Conservation (phyloP, 2,329 filamentous ascomycete genomes). For the Coleophoma eucalyptorum region DNA sequence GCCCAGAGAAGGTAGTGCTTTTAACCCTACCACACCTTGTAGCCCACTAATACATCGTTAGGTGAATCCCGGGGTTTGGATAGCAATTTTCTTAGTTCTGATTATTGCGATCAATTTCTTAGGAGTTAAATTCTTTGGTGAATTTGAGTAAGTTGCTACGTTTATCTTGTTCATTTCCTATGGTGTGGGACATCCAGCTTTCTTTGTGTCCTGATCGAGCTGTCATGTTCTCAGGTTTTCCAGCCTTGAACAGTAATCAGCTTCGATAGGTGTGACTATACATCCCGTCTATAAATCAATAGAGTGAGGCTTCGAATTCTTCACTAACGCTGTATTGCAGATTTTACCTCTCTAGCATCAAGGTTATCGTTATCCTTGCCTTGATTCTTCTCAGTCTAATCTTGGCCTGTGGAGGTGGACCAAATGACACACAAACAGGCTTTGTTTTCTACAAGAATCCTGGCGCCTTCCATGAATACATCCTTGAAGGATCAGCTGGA, state of each 20-base stretch:
- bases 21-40: no score
- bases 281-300: no score
- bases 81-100: slow-evolving; percentile 63
- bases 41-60: no score
- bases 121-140: slow-evolving; percentile 26
- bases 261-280: no score
- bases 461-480: slow-evolving; percentile 36
- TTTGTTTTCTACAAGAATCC: slow-evolving; percentile 46
- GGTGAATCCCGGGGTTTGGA: slow-evolving; percentile 78
- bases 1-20: slow-evolving; percentile 35
- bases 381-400: slow-evolving; percentile 63
- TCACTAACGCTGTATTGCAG: slow-evolving; percentile 32
- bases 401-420: slow-evolving; percentile 62
- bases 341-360: slow-evolving; percentile 60
- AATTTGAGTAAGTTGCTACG: slow-evolving; percentile 51
- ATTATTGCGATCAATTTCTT: slow-evolving; percentile 68
- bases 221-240: no score
- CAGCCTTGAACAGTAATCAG: no score
- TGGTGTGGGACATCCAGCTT: slow-evolving; percentile 23
- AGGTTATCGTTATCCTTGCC: slow-evolving; percentile 62
- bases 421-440: slow-evolving; percentile 47
- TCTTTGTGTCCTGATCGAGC: no score
- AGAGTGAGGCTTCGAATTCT: slow-evolving; percentile 38
- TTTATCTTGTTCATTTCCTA: slow-evolving; percentile 51
- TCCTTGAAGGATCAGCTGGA: slow-evolving; percentile 39